phyloP scores from a whole-genome alignment of 1,139 yeast genomes.

The Pneumocystis canis region DNA sequence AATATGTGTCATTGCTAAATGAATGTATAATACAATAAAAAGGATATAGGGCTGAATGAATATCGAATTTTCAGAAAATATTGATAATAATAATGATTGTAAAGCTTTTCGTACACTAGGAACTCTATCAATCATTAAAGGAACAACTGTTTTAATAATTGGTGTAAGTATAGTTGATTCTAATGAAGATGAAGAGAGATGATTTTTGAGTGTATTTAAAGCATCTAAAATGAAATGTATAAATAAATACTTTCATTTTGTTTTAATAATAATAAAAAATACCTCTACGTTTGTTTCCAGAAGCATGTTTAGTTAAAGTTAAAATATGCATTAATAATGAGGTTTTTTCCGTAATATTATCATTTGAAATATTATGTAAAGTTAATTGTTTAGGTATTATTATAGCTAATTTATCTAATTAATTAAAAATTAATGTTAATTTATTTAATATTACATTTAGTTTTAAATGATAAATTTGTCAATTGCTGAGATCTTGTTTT shows the following conservation, averaged over 20 bases:
- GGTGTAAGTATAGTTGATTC: slow-evolving; percentile 22
- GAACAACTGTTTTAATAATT: slow-evolving; percentile 41
- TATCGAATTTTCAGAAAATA: slow-evolving; percentile 32
- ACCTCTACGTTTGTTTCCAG: neutral
- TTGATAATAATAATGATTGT: slow-evolving; percentile 33
- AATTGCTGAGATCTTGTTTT: too few species aligned
- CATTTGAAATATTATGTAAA: neutral
- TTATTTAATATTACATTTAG: too few species aligned
- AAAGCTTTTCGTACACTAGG: slow-evolving; percentile 49
- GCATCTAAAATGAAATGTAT: neutral
- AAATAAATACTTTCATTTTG: neutral
- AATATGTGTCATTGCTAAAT: slow-evolving; percentile 90
- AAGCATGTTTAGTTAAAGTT: neutral
- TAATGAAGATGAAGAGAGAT: neutral
- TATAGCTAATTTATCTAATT: neutral
- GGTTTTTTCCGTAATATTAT: neutral
- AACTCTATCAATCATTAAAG: slow-evolving; percentile 47
- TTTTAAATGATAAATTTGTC: too few species aligned
- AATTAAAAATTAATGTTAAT: too few species aligned
- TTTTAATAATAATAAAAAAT: neutral
- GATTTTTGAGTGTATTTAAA: neutral
- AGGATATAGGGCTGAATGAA: slow-evolving; percentile 54
- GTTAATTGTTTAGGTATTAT: neutral
- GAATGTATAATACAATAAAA: slow-evolving; percentile 56
- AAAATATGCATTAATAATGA: neutral